Conservation (phyloP, 306 rosid species). For the Pueraria montana region DNA sequence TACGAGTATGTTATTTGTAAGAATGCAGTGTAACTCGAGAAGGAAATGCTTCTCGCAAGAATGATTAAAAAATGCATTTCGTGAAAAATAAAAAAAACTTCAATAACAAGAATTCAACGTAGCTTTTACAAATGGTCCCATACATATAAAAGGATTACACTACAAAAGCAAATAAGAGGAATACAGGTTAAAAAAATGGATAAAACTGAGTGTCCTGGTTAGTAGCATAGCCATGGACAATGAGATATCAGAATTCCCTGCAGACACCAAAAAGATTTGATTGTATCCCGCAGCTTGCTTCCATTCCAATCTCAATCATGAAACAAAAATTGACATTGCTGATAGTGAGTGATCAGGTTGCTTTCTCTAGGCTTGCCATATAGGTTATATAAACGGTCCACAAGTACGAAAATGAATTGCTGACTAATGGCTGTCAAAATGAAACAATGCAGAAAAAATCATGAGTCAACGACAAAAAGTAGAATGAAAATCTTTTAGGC, state of each 20-base stretch:
- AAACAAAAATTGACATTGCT: conserved; percentile 26
- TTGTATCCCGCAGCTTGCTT: conserved; percentile 38
- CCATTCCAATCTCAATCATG: conserved; percentile 44
- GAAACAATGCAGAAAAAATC: conserved; percentile 42
- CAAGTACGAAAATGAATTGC: conserved; percentile 92
- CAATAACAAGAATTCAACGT: conserved; percentile 31
- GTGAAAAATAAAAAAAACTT: background rate
- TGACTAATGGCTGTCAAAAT: conserved; percentile 82
- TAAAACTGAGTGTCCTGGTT: conserved; percentile 32
- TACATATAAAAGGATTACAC: conserved; percentile 7
- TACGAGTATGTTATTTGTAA: background rate
- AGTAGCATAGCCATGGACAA: conserved; percentile 38
- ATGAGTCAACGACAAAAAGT: conserved; percentile 25
- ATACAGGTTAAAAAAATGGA: background rate
- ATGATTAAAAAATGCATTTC: conserved; percentile 6
- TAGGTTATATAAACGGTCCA: conserved; percentile 96
- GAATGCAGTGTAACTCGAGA: background rate
- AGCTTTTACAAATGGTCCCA: conserved; percentile 34
- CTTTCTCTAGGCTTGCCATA: conserved; percentile 90
- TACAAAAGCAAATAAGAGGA: conserved; percentile 22
- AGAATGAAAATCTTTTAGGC: background rate
- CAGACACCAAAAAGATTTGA: conserved; percentile 22
- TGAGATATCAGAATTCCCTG: conserved; percentile 33
- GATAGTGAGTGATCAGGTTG: conserved; percentile 51
- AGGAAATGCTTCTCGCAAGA: conserved; percentile 1